Conservation (phyloP, 2,329 filamentous ascomycete species). For the Knufia petricola region DNA sequence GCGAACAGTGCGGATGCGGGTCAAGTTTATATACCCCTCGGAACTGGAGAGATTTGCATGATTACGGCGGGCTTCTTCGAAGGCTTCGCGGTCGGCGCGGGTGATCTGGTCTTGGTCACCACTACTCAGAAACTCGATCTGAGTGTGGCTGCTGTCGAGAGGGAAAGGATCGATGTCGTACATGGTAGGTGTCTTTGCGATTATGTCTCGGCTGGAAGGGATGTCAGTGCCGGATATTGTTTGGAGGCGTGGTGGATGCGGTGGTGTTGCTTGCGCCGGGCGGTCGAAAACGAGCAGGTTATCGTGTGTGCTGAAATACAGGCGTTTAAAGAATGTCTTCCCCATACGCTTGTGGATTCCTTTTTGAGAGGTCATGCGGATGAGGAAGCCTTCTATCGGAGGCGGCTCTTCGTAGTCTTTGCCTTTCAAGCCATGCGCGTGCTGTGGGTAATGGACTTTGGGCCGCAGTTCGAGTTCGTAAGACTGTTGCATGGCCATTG, state of each 20-base stretch:
- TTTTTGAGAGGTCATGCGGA: conserved; percentile 54
- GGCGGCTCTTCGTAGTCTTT: conserved; percentile 46
- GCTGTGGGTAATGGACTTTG: conserved; percentile 54
- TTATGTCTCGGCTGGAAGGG: conserved; percentile 46
- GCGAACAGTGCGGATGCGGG: conserved; percentile 48
- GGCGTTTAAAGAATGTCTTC: conserved; percentile 53
- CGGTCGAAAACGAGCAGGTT: conserved; percentile 54
- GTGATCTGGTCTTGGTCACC: conserved; percentile 38
- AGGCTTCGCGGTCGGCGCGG: conserved; percentile 49
- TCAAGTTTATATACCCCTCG: conserved; percentile 57
- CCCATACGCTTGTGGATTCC: conserved; percentile 50
- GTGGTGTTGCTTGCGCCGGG: conserved; percentile 50
- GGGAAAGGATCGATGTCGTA: conserved; percentile 53
- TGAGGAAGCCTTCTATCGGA: conserved; percentile 57
- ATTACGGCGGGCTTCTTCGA: conserved; percentile 49
- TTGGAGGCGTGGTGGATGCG: conserved; percentile 47
- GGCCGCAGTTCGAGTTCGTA: conserved; percentile 58
- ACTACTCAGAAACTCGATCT: conserved; percentile 48
- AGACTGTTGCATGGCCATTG: conserved; percentile 56
- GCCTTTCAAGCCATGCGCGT: conserved; percentile 29
- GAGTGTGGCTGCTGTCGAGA: conserved; percentile 35
- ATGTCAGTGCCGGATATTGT: conserved; percentile 36
- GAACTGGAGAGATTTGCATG: conserved; percentile 47
- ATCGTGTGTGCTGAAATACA: conserved; percentile 57
- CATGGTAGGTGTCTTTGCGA: conserved; percentile 48